These are phyloP conservation scores for Dichotomocladium elegans DNA, from an alignment of 371 early-diverging fungal genomes.

Conservation along the genomic window DNA sequence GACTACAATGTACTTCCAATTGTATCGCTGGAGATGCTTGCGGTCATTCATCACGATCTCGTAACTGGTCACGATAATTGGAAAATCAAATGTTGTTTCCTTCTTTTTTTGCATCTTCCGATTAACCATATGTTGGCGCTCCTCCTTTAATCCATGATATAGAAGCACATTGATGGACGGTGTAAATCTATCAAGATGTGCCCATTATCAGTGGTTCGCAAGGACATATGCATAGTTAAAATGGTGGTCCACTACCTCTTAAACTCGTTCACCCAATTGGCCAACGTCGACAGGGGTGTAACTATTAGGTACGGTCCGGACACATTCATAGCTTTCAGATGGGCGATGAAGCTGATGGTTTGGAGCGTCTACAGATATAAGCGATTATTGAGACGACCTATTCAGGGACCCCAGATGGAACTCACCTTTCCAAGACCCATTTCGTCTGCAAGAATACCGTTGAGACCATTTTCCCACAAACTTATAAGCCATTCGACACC, in stretches of 20 bases:
- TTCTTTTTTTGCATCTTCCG: constrained; percentile 59
- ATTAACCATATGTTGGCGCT: constrained; percentile 75
- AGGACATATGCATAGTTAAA: too few species aligned
- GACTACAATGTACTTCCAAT: constrained; percentile 90
- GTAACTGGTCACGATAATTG: constrained; percentile 88
- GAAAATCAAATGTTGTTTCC: constrained; percentile 50
- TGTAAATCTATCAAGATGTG: constrained; percentile 83
- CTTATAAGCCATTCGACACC: constrained; percentile 98
- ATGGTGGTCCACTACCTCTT: constrained; percentile 73
- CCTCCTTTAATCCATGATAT: constrained; percentile 87
- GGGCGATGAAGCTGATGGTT: constrained; percentile 90
- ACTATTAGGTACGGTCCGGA: constrained; percentile 95
- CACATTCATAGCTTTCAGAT: constrained; percentile 77
- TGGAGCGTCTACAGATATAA: constrained; percentile 79
- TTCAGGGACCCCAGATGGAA: neutral
- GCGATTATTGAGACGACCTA: too few species aligned
- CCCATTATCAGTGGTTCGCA: too few species aligned
- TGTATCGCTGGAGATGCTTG: constrained; percentile 59
- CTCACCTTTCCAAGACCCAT: constrained; percentile 94
- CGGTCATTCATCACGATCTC: constrained; percentile 89
- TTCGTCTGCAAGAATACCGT: constrained; percentile 98
- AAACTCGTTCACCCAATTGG: constrained; percentile 98
- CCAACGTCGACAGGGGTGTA: constrained; percentile 93
- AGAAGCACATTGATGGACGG: constrained; percentile 85
- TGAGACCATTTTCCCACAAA: constrained; percentile 95